Base-by-base conservation (phyloP, 805 yeast genomes). In the Priceomyces carsonii region DNA sequence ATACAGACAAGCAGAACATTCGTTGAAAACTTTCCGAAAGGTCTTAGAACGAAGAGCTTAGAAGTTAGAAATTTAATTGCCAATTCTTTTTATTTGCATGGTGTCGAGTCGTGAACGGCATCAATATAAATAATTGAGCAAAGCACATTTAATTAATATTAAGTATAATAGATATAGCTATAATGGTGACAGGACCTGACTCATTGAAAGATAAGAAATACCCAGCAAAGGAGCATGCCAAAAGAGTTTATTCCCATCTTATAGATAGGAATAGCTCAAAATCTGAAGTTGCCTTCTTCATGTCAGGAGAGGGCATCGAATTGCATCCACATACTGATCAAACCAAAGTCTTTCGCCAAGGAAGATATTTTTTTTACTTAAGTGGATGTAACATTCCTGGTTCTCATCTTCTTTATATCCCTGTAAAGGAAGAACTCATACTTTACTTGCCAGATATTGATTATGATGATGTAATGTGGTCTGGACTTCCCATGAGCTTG, bases 401-500 rank as follows among this genome's bases (percentile, higher is more conserved):
- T 1, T 71, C 84, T 21, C 82, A 78, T 47, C 73, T 87, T 1
- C 62, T 84, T 15, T 91, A 75, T 53, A 67, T 77, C 32, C 51
- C 80, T 24, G 52, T 46, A 3, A 47, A 59, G 5, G 86, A 82
- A 28, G 71, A 77, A 35, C 68, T 88, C 42, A 78, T 81, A 0
- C 64, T 91, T 17, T 91, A 84, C 52, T 67, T 93, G 33, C 97
- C 98, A 1, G 76, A 84, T 35, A 71, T 91, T 25, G 96, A 89
- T 53, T 63, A 73, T 27, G 98, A 93, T 28, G 96, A 87, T 54
- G 84, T 91, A 26, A 84, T 93, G 88, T 91, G 99, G 99, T 82
- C 93, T 39, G 99, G 99, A 0, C 53, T 83, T 60, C 99, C 99
- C 4, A 44, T 87, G 34, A 65, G 77, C 25, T 44, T 71, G 3